Evolutionary conservation across 768 basidiomycete species (phyloP).

Genomic region (Russula foetens): DNA sequence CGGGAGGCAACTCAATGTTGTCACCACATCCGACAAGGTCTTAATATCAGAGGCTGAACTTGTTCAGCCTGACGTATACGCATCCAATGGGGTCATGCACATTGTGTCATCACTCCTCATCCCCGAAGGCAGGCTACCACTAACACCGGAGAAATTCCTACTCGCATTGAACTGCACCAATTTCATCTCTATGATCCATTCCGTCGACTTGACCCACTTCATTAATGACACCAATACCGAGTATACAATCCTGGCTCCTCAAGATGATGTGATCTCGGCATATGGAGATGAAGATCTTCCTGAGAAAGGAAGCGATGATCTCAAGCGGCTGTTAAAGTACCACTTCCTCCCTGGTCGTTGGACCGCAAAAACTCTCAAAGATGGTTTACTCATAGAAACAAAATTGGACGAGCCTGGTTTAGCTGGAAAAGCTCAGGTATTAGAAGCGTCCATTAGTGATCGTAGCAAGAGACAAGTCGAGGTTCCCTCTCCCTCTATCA

Average conservation of each 20-base stretch:
- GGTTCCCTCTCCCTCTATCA: constrained; percentile 52
- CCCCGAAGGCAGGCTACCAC: constrained; percentile 60
- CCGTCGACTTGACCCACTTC: constrained; percentile 62
- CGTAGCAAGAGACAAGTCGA: constrained; percentile 39
- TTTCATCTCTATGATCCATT: constrained; percentile 84
- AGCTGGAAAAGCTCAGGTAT: constrained; percentile 58
- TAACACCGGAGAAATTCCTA: constrained; percentile 94
- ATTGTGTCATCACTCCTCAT: constrained; percentile 77
- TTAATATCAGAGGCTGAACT: constrained; percentile 52
- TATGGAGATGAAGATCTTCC: constrained; percentile 50
- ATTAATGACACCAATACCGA: constrained; percentile 60
- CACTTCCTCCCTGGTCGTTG: constrained; percentile 87
- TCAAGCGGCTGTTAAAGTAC: constrained; percentile 71
- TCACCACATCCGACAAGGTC: constrained; percentile 44
- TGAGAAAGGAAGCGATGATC: constrained; percentile 52
- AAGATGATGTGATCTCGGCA: constrained; percentile 71
- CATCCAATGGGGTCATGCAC: constrained; percentile 92
- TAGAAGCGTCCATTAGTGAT: constrained; percentile 54
- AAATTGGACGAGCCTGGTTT: constrained; percentile 67
- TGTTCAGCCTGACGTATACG: constrained; percentile 77
- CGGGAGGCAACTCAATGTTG: constrained; percentile 57
- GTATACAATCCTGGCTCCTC: constrained; percentile 88
- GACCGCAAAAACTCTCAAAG: constrained; percentile 56
- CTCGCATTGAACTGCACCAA: constrained; percentile 85
- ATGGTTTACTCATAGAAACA: constrained; percentile 74